phyloP scores from a whole-genome alignment of 176 grass and related monocot species.

The Eremochloa ophiuroides region DNA sequence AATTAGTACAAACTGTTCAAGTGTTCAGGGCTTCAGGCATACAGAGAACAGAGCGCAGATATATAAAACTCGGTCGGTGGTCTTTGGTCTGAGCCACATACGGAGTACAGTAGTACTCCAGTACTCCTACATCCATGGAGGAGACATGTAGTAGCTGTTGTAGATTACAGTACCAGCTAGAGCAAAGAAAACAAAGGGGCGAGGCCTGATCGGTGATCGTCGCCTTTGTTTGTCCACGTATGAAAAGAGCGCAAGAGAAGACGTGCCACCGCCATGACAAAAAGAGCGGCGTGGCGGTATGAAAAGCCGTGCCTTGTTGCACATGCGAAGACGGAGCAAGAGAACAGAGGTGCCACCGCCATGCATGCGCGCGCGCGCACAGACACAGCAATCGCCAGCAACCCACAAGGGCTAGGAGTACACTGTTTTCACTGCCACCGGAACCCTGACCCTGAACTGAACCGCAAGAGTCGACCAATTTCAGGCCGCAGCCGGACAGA shows the following conservation, averaged over 20 bases:
- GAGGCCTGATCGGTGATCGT: background rate
- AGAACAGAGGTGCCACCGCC: background rate
- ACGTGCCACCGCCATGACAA: too few relatives aligned
- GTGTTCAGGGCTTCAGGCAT: too few relatives aligned
- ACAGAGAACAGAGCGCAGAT: background rate
- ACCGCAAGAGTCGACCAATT: too few relatives aligned
- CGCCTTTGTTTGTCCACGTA: background rate
- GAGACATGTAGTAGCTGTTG: background rate
- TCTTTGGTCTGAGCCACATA: background rate
- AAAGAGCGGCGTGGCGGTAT: background rate
- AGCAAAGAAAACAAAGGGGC: background rate
- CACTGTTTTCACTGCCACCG: background rate
- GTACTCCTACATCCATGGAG: too few relatives aligned
- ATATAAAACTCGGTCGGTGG: background rate
- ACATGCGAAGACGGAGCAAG: background rate
- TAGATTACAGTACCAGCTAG: background rate
- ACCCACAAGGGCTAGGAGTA: too few relatives aligned
- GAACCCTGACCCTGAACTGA: too few relatives aligned
- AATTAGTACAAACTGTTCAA: background rate
- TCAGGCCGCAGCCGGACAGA: too few relatives aligned
- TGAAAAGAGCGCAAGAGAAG: too few relatives aligned
- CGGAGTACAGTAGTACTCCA: too few relatives aligned
- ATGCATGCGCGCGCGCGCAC: background rate
- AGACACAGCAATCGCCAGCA: too few relatives aligned
- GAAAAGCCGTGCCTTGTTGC: constrained; percentile 6